Evolutionary conservation across 2,329 filamentous ascomycete genomes (phyloP).

Genomic region (Annulohypoxylon truncatum): DNA sequence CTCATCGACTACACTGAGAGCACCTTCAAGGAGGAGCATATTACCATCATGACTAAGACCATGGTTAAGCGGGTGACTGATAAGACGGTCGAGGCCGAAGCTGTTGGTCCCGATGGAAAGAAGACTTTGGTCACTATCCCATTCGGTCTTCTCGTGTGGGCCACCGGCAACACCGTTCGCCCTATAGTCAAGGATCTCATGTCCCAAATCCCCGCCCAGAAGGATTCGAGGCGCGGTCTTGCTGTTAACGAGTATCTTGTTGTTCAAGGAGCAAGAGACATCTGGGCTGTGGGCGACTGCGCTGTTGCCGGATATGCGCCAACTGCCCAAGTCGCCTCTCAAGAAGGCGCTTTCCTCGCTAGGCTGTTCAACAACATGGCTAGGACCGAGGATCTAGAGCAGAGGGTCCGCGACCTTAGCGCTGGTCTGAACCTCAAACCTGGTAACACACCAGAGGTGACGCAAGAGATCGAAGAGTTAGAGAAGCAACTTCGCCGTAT

Average conservation of each 20-base stretch:
- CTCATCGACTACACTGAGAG: constrained; percentile 99
- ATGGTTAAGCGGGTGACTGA: constrained; percentile 98
- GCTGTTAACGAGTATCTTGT: constrained; percentile 99
- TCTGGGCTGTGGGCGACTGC: constrained; percentile 98
- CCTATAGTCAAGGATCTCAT: constrained; percentile 92
- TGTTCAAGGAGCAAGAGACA: constrained; percentile 94
- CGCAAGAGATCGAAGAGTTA: constrained; percentile 81
- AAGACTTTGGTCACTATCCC: constrained; percentile 86
- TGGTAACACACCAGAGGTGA: constrained; percentile 74
- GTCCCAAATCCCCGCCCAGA: constrained; percentile 90
- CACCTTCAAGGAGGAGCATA: constrained; percentile 98
- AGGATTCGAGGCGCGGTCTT: constrained; percentile 92
- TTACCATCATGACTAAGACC: constrained; percentile 97
- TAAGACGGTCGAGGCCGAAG: constrained; percentile 91
- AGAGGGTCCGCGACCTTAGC: constrained; percentile 77
- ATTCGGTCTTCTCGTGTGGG: constrained; percentile 97
- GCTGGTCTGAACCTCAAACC: constrained; percentile 69
- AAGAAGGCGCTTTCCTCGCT: constrained; percentile 95
- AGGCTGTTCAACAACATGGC: constrained; percentile 99
- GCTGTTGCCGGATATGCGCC: constrained; percentile 97
- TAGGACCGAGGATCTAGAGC: constrained; percentile 86
- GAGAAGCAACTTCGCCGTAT: constrained; percentile 89
- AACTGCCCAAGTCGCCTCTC: constrained; percentile 94
- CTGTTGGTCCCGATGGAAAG: constrained; percentile 81
- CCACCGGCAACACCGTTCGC: constrained; percentile 94